These are phyloP conservation scores for Naganishia cerealis DNA, from an alignment of 1,284 basidiomycete species.

Conservation along the genomic window DNA sequence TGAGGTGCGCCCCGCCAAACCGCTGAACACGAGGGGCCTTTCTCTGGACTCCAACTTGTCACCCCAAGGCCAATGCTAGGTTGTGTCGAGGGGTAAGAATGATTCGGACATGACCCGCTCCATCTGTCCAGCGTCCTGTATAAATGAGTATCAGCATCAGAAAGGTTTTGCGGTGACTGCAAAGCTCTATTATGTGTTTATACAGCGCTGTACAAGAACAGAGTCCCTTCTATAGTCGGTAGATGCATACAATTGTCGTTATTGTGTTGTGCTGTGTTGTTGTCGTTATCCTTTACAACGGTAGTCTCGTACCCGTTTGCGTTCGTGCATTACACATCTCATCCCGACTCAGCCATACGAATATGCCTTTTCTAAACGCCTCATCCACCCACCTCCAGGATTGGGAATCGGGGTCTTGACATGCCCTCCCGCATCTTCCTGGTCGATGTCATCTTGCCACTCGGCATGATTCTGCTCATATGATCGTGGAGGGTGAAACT, in stretches of 20 bases:
- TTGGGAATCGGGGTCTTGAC: slow-evolving; percentile 27
- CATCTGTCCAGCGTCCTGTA: too few relatives aligned
- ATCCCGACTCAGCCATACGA: slow-evolving; percentile 14
- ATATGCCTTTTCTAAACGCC: slow-evolving; percentile 28
- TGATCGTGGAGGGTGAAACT: slow-evolving; percentile 8
- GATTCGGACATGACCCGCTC: too few relatives aligned
- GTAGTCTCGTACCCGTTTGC: background rate
- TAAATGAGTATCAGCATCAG: too few relatives aligned
- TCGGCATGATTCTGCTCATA: background rate
- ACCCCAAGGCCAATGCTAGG: too few relatives aligned
- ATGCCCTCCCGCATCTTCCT: slow-evolving; percentile 1
- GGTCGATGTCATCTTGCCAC: background rate
- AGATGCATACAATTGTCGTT: background rate
- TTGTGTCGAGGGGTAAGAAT: too few relatives aligned
- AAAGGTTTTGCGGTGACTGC: background rate
- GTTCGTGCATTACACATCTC: background rate
- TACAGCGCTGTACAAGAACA: background rate
- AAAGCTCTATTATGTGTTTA: background rate
- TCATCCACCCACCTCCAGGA: slow-evolving; percentile 21
- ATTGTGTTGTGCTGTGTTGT: background rate
- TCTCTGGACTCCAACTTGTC: too few relatives aligned
- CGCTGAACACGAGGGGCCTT: too few relatives aligned
- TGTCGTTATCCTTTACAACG: background rate
- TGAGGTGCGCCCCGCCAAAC: too few relatives aligned
- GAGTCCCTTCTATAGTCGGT: background rate